Base-by-base conservation (phyloP, 2,329 filamentous ascomycete genomes). In the Sphaceloma murrayae region DNA sequence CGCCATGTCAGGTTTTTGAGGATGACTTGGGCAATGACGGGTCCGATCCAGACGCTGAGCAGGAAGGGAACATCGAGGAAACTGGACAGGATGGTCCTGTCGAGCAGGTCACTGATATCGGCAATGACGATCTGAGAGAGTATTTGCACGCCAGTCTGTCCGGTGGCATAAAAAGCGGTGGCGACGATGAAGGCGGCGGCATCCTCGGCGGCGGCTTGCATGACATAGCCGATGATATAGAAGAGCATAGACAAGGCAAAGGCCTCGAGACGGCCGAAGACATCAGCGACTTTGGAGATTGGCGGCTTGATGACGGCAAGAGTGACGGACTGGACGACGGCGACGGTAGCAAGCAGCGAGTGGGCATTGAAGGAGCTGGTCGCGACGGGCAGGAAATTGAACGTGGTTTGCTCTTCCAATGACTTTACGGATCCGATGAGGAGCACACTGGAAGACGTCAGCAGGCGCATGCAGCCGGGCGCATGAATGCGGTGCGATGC, bases 401-500 rank as follows among this genome's bases (percentile, higher is more conserved):
- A 70, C 2, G 77, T 77, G 7, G 75, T 77, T 56, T 82, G 78
- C 11, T 72, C 70, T 57, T 82, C 78, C 13, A 82, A 66, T 13
- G 77, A 82, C 4, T 76, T 80, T 34, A 73, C 72, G 53, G 77
- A 80, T 14, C 78, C 75, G 64, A 82, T 75, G 45, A 79, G 66
- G 48, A 78, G 55, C 4, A 61, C 52, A 9, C 57, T 62, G 42
- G 3, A 6, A 7, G 4, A n/a, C 13, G 36, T 40, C 31, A 34
- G 42, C 30, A 10, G 8, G 10, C 22, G n/a, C 9, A 24, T n/a
- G 2, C 4, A 22, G 16, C 13, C 4, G 19, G n/a, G n/a, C n/a
- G 16, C 8, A 33, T 11, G 30, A 24, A 8, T 21, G 29, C 29
- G 18, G n/a, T n/a, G n/a, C n/a, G n/a, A n/a, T n/a, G 5, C 18